phyloP scores from a whole-genome alignment of 768 basidiomycete species.

The Boletus eberwhitei region DNA sequence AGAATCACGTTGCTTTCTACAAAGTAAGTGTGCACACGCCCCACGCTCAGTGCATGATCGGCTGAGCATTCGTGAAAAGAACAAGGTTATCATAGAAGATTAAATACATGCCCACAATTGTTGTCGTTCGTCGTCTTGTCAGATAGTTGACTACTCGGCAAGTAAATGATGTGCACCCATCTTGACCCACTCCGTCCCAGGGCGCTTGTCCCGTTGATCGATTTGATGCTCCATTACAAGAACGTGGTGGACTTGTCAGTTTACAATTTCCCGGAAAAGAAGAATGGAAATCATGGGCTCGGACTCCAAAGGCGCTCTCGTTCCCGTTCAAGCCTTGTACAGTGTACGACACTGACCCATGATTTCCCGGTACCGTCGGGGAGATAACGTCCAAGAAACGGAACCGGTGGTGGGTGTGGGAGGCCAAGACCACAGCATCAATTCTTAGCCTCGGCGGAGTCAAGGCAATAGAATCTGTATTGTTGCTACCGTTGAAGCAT shows the following conservation, averaged over 20 bases:
- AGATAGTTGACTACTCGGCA: neutral
- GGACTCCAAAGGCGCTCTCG: neutral
- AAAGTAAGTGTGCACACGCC: conserved; percentile 44
- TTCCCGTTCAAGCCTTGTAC: neutral
- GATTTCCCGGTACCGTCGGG: neutral
- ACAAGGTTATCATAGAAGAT: conserved; percentile 20
- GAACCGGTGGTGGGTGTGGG: too few species aligned
- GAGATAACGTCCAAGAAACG: neutral
- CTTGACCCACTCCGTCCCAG: neutral
- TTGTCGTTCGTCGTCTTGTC: neutral
- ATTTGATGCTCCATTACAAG: neutral
- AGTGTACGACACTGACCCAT: neutral
- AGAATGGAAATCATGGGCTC: neutral
- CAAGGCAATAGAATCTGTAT: neutral
- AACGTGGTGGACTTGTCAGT: neutral
- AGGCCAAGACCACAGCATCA: neutral
- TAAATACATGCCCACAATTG: neutral
- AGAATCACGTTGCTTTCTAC: conserved; percentile 74
- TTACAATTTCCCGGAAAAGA: neutral
- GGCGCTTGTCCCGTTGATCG: neutral
- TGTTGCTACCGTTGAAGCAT: neutral
- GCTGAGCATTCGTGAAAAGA: conserved; percentile 7
- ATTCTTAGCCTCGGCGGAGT: neutral
- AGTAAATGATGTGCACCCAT: neutral
- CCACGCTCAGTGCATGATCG: neutral